These are phyloP conservation scores for Pythium volutum DNA, from an alignment of 352 stramenopile species.

Conservation along the genomic window DNA sequence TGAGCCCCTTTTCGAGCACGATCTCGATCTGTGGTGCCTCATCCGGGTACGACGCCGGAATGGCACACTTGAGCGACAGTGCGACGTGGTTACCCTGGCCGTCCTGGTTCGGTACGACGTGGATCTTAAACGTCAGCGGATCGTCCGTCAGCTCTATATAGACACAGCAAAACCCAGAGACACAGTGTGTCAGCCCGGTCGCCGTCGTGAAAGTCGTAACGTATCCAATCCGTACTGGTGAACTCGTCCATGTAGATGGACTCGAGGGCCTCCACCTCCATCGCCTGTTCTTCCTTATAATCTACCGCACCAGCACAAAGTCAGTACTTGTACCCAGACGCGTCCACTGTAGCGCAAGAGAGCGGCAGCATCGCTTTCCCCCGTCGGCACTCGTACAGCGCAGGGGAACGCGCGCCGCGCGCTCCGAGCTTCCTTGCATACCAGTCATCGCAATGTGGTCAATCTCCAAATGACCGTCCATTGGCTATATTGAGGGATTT, in stretches of 20 bases:
- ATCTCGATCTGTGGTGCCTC: conserved; percentile 68
- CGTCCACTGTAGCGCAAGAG: too few species aligned
- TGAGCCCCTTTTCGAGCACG: conserved; percentile 74
- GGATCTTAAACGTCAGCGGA: conserved; percentile 69
- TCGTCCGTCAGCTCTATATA: conserved; percentile 72
- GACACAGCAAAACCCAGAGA: background rate
- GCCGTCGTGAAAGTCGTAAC: background rate
- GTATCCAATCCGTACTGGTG: conserved; percentile 47
- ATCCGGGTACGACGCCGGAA: conserved; percentile 81
- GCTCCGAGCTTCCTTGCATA: conserved; percentile 21
- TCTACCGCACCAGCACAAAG: conserved; percentile 25
- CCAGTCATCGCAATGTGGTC: conserved; percentile 31
- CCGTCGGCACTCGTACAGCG: background rate
- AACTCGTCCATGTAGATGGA: conserved; percentile 91
- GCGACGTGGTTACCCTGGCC: conserved; percentile 82
- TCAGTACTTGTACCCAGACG: background rate
- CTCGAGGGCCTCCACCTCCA: conserved; percentile 88
- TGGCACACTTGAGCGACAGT: conserved; percentile 66
- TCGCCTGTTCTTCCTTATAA: conserved; percentile 86
- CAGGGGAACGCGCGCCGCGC: background rate
- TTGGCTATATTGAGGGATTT: conserved; percentile 24
- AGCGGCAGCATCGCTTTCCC: background rate
- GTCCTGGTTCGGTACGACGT: conserved; percentile 83
- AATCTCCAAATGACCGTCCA: conserved; percentile 21
- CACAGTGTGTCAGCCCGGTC: background rate